phyloP scores from a whole-genome alignment of 2,329 filamentous ascomycete genomes.

The Talaromyces rugulosus region DNA sequence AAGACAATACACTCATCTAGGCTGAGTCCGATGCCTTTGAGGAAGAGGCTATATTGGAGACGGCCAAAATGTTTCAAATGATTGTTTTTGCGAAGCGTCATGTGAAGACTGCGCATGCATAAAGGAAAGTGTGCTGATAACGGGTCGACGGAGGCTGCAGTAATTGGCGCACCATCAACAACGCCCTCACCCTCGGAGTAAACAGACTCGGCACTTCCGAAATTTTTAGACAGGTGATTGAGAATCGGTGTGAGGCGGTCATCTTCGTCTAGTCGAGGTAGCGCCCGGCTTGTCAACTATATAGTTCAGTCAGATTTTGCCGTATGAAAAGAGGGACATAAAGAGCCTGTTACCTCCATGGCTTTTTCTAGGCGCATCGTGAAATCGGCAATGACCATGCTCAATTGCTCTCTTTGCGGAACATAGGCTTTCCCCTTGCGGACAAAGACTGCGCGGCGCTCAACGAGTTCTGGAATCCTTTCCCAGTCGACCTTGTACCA shows the following conservation, averaged over 20 bases:
- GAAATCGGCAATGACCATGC: slow-evolving; percentile 87
- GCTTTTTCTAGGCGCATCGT: slow-evolving; percentile 72
- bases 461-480: slow-evolving; percentile 83
- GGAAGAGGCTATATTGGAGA: slow-evolving; percentile 90
- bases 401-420: slow-evolving; percentile 77
- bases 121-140: slow-evolving; percentile 80
- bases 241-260: slow-evolving; percentile 77
- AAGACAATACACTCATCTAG: slow-evolving; percentile 90
- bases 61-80: slow-evolving; percentile 93
- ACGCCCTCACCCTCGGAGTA: slow-evolving; percentile 65
- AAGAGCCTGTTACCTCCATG: slow-evolving; percentile 61
- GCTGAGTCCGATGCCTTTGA: slow-evolving; percentile 89
- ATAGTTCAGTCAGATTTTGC: not conserved
- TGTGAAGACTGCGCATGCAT: slow-evolving; percentile 91
- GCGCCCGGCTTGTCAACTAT: slow-evolving; percentile 79
- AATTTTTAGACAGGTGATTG: slow-evolving; percentile 87
- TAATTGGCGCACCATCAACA: slow-evolving; percentile 68
- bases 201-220: slow-evolving; percentile 81
- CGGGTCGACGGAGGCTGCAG: slow-evolving; percentile 72
- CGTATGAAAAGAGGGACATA: not conserved
- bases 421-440: slow-evolving; percentile 85
- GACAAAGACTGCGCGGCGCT: slow-evolving; percentile 71
- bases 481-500: slow-evolving; percentile 99
- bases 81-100: slow-evolving; percentile 75
- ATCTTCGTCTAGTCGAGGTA: slow-evolving; percentile 92